Percentiles rank a stretch among this genome's conserved stretches.
These are phyloP conservation scores for Clonostachys byssicola DNA, from an alignment of 2,329 filamentous ascomycete species.

Conservation along the genomic window DNA sequence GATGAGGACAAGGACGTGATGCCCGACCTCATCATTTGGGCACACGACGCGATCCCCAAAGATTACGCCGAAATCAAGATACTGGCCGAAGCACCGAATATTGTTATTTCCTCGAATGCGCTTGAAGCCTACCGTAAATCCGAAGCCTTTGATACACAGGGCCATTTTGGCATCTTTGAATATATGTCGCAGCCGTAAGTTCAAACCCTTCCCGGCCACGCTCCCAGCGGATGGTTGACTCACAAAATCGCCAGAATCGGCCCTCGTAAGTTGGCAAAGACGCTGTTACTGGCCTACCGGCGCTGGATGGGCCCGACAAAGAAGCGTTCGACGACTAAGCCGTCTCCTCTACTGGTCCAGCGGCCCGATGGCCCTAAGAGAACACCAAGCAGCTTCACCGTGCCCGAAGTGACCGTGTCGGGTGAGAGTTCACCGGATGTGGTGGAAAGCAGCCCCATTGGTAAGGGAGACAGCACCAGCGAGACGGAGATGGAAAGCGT, in stretches of 20 bases:
- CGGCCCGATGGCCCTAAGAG: not conserved
- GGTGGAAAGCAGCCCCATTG: no score
- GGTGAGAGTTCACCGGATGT: not conserved
- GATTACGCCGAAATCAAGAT: conserved; percentile 1
- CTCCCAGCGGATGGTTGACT: not conserved
- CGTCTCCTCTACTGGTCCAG: not conserved
- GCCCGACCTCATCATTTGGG: conserved; percentile 18
- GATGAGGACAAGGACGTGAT: conserved; percentile 4
- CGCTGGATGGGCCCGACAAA: conserved; percentile 9
- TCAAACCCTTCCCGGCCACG: no score
- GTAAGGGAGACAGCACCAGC: no score
- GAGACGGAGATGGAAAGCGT: no score
- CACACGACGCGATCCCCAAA: conserved; percentile 5
- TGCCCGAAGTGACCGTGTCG: not conserved
- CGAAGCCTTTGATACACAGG: conserved; percentile 9
- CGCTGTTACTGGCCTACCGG: conserved; percentile 14
- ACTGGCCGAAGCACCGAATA: conserved; percentile 10
- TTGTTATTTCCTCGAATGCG: conserved; percentile 23
- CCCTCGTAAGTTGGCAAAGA: conserved; percentile 26
- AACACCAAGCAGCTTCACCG: not conserved
- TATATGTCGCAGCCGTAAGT: conserved; percentile 32
- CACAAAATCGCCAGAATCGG: conserved; percentile 16
- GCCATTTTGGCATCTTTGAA: conserved; percentile 19
- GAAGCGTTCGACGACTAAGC: not conserved
- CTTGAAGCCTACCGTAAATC: conserved; percentile 16